Percentiles rank a stretch among this genome's conserved stretches.
phyloP scores from a whole-genome alignment of 2,329 filamentous ascomycete species.

The Colletotrichum cuscutae region DNA sequence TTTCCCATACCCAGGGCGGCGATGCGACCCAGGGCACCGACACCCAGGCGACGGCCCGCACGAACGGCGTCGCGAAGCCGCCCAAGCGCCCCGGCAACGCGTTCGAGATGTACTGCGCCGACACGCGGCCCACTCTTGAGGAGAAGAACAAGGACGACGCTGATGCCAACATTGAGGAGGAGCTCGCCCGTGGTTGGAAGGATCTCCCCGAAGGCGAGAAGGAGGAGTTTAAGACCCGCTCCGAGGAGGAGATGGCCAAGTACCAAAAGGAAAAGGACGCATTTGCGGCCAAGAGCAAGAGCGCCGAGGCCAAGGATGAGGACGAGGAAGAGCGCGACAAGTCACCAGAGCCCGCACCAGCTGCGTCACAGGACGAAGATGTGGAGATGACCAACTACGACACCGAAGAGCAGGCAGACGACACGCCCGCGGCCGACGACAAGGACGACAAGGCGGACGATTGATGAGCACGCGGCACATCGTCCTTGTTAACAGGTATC shows the following conservation, averaged over 20 bases:
- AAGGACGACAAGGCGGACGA: conserved; percentile 31
- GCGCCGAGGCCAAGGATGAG: conserved; percentile 35
- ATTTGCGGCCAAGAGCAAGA: conserved; percentile 37
- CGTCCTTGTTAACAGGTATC: neutral
- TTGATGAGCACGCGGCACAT: neutral
- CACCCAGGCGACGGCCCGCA: conserved; percentile 41
- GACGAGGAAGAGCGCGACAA: conserved; percentile 38
- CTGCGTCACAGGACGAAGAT: conserved; percentile 56
- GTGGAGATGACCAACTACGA: conserved; percentile 61
- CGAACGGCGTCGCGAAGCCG: conserved; percentile 54
- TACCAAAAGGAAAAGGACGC: conserved; percentile 55
- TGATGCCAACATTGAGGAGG: conserved; percentile 59
- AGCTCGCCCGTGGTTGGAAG: conserved; percentile 66
- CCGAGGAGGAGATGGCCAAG: conserved; percentile 50
- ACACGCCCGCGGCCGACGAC: conserved; percentile 31
- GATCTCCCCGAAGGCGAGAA: conserved; percentile 60
- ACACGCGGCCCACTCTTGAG: conserved; percentile 56
- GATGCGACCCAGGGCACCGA: conserved; percentile 38
- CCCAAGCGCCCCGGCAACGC: conserved; percentile 58
- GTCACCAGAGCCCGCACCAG: conserved; percentile 34
- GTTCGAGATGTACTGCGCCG: conserved; percentile 66
- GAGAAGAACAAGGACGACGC: conserved; percentile 54
- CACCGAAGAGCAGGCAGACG: conserved; percentile 48
- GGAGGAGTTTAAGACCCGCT: conserved; percentile 58
- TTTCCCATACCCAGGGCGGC: conserved; percentile 58